Conservation (phyloP, 208 protist genomes). For the Angomonas ambiguus region DNA sequence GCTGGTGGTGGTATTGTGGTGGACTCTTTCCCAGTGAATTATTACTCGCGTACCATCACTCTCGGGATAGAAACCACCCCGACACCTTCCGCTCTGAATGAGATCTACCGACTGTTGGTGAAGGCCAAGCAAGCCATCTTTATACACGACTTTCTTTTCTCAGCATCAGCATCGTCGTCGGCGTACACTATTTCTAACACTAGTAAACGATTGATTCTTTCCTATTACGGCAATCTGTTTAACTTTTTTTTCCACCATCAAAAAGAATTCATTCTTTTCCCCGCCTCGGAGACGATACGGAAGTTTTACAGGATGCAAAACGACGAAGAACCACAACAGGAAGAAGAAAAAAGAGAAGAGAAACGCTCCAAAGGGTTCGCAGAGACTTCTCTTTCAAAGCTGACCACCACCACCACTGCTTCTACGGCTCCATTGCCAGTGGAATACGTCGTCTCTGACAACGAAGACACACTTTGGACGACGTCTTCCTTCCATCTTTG, state of each 20-base stretch:
- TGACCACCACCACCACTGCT: no score
- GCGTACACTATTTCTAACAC: not conserved
- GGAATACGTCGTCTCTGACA: no score
- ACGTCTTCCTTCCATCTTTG: no score
- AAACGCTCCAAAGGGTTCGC: no score
- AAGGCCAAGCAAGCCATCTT: not conserved
- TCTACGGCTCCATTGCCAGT: no score
- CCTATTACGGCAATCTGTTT: not conserved
- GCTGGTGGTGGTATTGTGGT: no score
- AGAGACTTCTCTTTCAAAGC: no score
- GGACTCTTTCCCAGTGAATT: not conserved
- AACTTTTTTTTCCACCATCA: not conserved
- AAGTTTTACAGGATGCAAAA: not conserved
- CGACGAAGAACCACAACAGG: no score
- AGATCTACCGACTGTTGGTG: not conserved
- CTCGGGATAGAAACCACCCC: not conserved
- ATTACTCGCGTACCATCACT: not conserved
- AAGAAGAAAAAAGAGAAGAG: no score
- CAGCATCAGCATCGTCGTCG: no score
- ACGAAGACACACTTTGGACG: no score
- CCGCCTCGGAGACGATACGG: not conserved
- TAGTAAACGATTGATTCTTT: not conserved
- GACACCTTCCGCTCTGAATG: not conserved
- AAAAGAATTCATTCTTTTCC: not conserved
- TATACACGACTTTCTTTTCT: no score